Percentiles rank a stretch among this genome's conserved stretches.
Evolutionary conservation across 768 basidiomycete species (phyloP).

Genomic region (Albatrellus ellisii): DNA sequence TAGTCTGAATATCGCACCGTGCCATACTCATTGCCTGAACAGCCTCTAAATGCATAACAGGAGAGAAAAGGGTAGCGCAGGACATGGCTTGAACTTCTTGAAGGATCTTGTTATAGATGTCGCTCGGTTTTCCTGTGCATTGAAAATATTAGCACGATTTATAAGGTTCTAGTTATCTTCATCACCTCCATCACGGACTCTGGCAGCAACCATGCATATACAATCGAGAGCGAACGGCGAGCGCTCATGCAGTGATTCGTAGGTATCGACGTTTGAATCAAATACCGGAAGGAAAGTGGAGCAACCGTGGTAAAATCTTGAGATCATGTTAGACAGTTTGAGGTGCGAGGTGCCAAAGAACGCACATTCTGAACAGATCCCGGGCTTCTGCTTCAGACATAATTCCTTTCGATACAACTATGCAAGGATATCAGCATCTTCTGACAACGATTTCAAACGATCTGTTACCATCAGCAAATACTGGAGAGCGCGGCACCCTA

Average conservation of each 20-base stretch:
- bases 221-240: slow-evolving; percentile 90
- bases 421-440: slow-evolving; percentile 6
- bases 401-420: slow-evolving; percentile 76
- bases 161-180: slow-evolving; percentile 9
- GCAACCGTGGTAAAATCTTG: slow-evolving; percentile 86
- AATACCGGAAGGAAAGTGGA: slow-evolving; percentile 86
- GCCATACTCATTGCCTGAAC: slow-evolving; percentile 87
- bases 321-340: slow-evolving; percentile 10
- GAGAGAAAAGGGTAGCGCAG: slow-evolving; percentile 76
- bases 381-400: slow-evolving; percentile 75
- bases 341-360: slow-evolving; percentile 7
- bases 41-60: slow-evolving; percentile 74
- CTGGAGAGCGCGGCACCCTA: slow-evolving; percentile 38
- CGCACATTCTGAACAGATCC: slow-evolving; percentile 76
- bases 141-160: neutral
- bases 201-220: slow-evolving; percentile 89
- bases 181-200: slow-evolving; percentile 87
- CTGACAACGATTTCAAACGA: neutral
- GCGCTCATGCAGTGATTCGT: slow-evolving; percentile 71
- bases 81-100: slow-evolving; percentile 83
- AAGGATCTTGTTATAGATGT: slow-evolving; percentile 55
- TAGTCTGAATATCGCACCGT: neutral
- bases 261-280: slow-evolving; percentile 73
- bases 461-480: slow-evolving; percentile 66
- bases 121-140: slow-evolving; percentile 52